Base-by-base conservation (phyloP, 805 yeast species). In the Teunomyces atbi region DNA sequence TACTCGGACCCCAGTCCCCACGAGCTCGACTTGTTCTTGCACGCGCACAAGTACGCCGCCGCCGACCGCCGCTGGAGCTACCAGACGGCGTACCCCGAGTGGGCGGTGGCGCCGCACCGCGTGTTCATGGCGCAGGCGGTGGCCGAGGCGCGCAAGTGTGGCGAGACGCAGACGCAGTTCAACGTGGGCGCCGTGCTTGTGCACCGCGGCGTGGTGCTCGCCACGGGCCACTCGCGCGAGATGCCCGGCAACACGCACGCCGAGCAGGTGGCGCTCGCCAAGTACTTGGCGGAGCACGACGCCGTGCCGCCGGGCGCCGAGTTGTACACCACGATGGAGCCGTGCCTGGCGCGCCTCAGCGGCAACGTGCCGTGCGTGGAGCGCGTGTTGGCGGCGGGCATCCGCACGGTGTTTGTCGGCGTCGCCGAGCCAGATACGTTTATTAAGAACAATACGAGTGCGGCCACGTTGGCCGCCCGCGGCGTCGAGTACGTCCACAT, bases 201-300 rank as follows among this genome's bases (percentile, higher is more conserved):
- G 0, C 66, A 76, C 45, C 57, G 66, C 42, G 85, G 86, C 32
- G 58, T 77, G 44, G 71, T 92, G 0, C 61, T 94, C n/a, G 75
- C 86, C 6, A 82, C 88, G 0, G 99, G 99, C 0, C 89, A 80
- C 59, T 89, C 98, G 0, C 75, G 98, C 45, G 99, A 94, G 64
- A 69, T 91, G 2, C 87, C 85, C 15, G 99, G 98, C 0, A 94
- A 92, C 64, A 92, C 99, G 0, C 99, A 92, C 63, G 99, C 99
- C 3, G 99, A 94, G 59, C 97, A 94, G 62, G 86, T 95, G 70
- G 97, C 97, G 0, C 61, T 94, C 46, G 86, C 83, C 27, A 94
- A 94, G 64, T 85, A 83, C 55, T 80, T 73, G 46, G 54, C 59
- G 5, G 55, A 65, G 32, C 61, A 66, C 1, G 71, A 70, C 3